Evolutionary conservation across 225 moss, liverwort and hornwort species (phyloP).

Genomic region (Lunularia cruciata): DNA sequence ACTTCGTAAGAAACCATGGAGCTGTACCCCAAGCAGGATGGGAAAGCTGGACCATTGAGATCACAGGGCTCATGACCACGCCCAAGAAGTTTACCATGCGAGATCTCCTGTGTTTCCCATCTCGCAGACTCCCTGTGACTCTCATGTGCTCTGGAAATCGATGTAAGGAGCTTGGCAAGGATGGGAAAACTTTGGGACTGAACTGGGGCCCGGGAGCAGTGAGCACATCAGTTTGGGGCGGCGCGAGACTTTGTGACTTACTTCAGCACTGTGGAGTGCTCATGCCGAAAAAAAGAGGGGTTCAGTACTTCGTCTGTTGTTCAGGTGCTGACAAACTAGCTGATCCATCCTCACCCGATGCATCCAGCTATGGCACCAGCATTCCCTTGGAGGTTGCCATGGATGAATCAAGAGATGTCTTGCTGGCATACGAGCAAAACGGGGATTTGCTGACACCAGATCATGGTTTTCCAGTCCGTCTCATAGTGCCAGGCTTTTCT

Average conservation of each 20-base stretch:
- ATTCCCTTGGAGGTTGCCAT: slow-evolving; percentile 41
- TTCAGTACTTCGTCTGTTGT: slow-evolving; percentile 29
- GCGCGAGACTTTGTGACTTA: slow-evolving; percentile 37
- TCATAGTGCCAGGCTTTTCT: slow-evolving; percentile 43
- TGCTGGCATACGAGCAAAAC: slow-evolving; percentile 49
- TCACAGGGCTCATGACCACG: slow-evolving; percentile 32
- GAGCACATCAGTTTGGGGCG: slow-evolving; percentile 47
- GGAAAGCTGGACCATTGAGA: slow-evolving; percentile 41
- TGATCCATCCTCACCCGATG: background rate
- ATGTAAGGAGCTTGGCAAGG: slow-evolving; percentile 39
- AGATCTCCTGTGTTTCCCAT: slow-evolving; percentile 41
- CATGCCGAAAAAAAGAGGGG: slow-evolving; percentile 18
- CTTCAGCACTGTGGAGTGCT: slow-evolving; percentile 33
- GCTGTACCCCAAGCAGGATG: slow-evolving; percentile 39
- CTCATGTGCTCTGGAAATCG: slow-evolving; percentile 47
- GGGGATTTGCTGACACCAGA: slow-evolving; percentile 44
- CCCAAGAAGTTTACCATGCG: slow-evolving; percentile 41
- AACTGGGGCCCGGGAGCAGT: slow-evolving; percentile 46
- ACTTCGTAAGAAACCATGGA: slow-evolving; percentile 42
- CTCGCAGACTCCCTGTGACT: slow-evolving; percentile 39
- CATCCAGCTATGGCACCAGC: slow-evolving; percentile 32
- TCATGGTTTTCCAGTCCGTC: slow-evolving; percentile 40
- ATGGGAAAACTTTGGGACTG: slow-evolving; percentile 14
- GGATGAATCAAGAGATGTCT: slow-evolving; percentile 43
- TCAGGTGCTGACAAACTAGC: slow-evolving; percentile 34